Base-by-base conservation (phyloP, 176 grass and related monocot species). In the Miscanthus lutarioriparius region DNA sequence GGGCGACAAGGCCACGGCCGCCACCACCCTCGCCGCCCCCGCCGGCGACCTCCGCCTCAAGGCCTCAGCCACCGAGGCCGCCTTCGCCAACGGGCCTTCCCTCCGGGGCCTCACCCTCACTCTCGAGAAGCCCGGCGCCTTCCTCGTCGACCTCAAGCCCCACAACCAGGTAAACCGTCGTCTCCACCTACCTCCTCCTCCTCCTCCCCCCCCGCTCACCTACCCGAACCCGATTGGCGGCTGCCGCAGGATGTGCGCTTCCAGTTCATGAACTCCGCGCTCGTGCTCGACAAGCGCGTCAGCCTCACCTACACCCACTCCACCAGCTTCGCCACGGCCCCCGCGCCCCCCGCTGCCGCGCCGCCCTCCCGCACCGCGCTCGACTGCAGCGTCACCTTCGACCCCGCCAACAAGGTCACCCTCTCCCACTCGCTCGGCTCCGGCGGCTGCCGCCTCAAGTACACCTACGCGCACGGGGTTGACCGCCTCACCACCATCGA, bases 221-320 rank as follows among this genome's bases (percentile, higher is more conserved):
- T 47, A 10, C 39, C 47, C 47, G 4, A 1, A 1, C 8, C 26
- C 23, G 4, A 1, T 1, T 8, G 7, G 38, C 38, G 40, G 40
- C 40, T 16, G 48, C 48, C 48, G 71, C 73, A 99, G 96, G 93
- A 96, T 76, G 87, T 88, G 83, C 87, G 87, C 16, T 96, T 99
- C 82, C 96, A 99, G 84, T 99, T 99, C 91, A 96, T 99, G 74
- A 99, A 94, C 78, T 83, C 74, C 0, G 96, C 87, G 11, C 69
- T 80, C 12, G 86, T 96, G 59, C 81, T 94, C 83, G 89, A 95
- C 75, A 95, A 94, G 88, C 81, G 86, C 48, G 70, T 96, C 83
- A 96, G 86, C 79, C 84, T 99, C 68, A 99, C 91, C 65, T 99
- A 96, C 86, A 91, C 77, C 1, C 93, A 99, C 74, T 77, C 78